Evolutionary conservation across 371 early-diverging fungal genomes (phyloP).

Genomic region (Sporodiniella umbellata): DNA sequence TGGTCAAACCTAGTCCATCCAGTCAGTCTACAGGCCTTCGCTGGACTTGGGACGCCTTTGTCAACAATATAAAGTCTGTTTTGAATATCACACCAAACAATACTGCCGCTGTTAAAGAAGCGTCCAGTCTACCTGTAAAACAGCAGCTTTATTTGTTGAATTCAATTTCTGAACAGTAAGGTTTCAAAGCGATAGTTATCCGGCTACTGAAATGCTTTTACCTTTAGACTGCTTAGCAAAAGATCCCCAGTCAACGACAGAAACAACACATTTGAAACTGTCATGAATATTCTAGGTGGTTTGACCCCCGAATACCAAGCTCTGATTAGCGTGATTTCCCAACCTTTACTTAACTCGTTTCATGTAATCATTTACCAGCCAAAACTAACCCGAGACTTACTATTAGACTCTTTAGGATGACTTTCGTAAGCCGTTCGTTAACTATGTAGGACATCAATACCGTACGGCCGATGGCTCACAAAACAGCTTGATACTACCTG

Average conservation of each 20-base stretch:
- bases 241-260: conserved; percentile 38
- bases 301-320: conserved; percentile 33
- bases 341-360: conserved; percentile 25
- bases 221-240: conserved; percentile 25
- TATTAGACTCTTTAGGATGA: too few relatives aligned
- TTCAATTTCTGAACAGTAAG: conserved; percentile 35
- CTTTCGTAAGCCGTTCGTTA: conserved; percentile 35
- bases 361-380: conserved; percentile 23
- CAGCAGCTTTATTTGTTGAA: conserved; percentile 24
- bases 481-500: conserved; percentile 37
- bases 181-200: not conserved
- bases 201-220: not conserved
- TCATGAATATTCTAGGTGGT: conserved; percentile 37
- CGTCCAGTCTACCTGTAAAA: conserved; percentile 20
- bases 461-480: conserved; percentile 52
- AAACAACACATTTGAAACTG: conserved; percentile 40
- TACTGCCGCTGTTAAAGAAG: conserved; percentile 32
- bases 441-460: conserved; percentile 36
- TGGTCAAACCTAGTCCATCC: conserved; percentile 9
- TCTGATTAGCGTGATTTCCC: conserved; percentile 19
- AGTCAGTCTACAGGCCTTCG: conserved; percentile 18
- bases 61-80: conserved; percentile 27
- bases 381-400: not conserved
- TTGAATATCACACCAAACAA: conserved; percentile 22
- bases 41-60: conserved; percentile 33